Evolutionary conservation across 2,329 filamentous ascomycete genomes (phyloP), one percentile per base, ranked within the genome.

Genomic region (Aspergillus spinulosporus): DNA sequence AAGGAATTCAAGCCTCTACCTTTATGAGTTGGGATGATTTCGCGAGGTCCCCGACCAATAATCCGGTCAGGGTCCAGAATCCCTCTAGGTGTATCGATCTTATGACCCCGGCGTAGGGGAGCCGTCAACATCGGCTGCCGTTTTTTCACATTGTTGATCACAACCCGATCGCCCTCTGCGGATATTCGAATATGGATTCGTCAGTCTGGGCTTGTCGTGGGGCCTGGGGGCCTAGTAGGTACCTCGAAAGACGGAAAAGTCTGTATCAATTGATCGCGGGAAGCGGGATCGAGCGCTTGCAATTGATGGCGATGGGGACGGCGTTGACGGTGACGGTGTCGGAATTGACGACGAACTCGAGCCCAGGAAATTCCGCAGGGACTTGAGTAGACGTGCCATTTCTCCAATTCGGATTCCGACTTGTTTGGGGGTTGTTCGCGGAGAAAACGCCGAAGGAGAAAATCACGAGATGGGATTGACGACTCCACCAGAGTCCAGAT

Each of bases 21-120:
- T 66, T 78, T 82, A 59, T 75, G 78, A 46, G 85, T 82, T 37
- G 74, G 69, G 8, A 90, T 75, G n/a, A 79, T 66, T 61, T 88
- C 85, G 59, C 87, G 80, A 3, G 82, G 70, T 40, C 74, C 72
- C 59, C 80, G 83, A 39, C 87, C 88, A 64, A 92, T 87, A 54
- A 92, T 82, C 37, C 84, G 80, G 51, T 77, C 72, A 59, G 81
- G 76, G 4, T 69, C 59, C 31, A 83, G 63, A 36, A 62, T 52
- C 9, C 75, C 76, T 8, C 68, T 65, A 42, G 68, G 68, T 34
- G 69, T 64, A 51, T 73, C 66, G 47, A 70, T 72, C 58, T 68
- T 71, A 7, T 69, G 68, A 26, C 73, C 71, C 46, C 62, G 64
- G 34, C 64, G 69, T 36, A 82, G 68, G 21, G 75, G 76, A 51